Evolutionary conservation across 495 filamentous ascomycete species (phyloP), one percentile per base, ranked within the genome.

Genomic region (Monascus purpureus): DNA sequence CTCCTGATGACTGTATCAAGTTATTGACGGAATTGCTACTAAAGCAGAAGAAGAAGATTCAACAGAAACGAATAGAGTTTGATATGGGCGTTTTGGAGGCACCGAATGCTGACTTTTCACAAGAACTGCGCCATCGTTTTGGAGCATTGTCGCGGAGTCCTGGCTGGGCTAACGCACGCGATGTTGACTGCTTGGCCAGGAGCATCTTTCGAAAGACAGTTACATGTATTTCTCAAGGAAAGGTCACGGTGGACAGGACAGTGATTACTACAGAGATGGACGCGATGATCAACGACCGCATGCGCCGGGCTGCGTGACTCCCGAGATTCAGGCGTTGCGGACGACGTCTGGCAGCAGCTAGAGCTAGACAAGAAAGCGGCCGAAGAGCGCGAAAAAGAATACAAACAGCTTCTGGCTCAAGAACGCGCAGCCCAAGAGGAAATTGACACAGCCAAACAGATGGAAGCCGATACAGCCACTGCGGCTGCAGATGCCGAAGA

Each of bases 121-220:
- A 42, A 13, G 5, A 32, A 1, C 25, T 72, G 17, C n/a, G 55
- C 1, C 22, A 45, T 3, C 37, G 41, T 0, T 68, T 82, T 32
- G 18, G 43, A 1, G 38, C 27, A 1, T 50, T 80, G 1, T 41
- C 67, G 0, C 35, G 37, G 2, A 62, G 67, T 2, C 34, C 57
- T n/a, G 61, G 57, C 9, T 86, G 77, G 77, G 79, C 62, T 2
- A 86, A 77, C 42, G 79, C 73, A 0, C 54, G 78, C 6, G 80
- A 84, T 33, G 61, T 86, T 0, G 51, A 70, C 23, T 70, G 62
- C 0, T 25, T 83, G 1, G 64, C 54, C 0, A 76, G 70, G 37
- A 45, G 26, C 0, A 63, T 80, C 9, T 70, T 66, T 36, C 41
- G 54, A n/a, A 52, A 45, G 26, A 36, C 60, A 2, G 40, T 76